Conservation (phyloP, 2,329 filamentous ascomycete species). For the Colletotrichum chlorophyti region DNA sequence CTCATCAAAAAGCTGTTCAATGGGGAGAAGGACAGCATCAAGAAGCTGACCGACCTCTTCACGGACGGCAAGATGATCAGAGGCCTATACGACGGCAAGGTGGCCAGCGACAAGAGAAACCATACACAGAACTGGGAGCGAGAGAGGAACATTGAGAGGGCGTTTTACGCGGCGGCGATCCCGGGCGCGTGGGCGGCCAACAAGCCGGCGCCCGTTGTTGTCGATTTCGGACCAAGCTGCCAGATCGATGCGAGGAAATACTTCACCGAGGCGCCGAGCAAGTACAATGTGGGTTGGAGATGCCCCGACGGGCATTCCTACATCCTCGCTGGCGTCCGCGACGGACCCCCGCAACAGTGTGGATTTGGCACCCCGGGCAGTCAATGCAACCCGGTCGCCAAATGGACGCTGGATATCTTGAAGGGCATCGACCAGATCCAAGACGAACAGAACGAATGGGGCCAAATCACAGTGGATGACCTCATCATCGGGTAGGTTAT, state of each 20-base stretch:
- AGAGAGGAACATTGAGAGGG: background rate
- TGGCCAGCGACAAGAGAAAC: background rate
- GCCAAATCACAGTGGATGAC: background rate
- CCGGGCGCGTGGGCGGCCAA: slow-evolving; percentile 10
- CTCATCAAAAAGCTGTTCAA: background rate
- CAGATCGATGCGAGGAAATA: slow-evolving; percentile 12
- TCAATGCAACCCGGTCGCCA: too few relatives aligned
- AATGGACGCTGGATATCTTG: too few relatives aligned
- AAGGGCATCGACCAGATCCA: background rate
- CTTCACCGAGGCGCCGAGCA: background rate
- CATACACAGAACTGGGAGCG: background rate
- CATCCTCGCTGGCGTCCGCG: background rate
- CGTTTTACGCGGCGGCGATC: slow-evolving; percentile 14
- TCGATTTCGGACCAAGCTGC: slow-evolving; percentile 13
- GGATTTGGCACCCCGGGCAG: too few relatives aligned
- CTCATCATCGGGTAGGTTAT: background rate
- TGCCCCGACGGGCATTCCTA: slow-evolving; percentile 1
- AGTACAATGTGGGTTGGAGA: background rate
- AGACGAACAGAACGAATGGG: background rate
- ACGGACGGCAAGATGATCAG: background rate
- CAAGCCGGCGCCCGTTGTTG: slow-evolving; percentile 6
- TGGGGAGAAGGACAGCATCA: background rate
- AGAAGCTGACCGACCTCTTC: background rate
- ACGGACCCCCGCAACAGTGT: too few relatives aligned
- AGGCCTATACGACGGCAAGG: background rate